Base-by-base conservation (phyloP, 345 rosid species). In the Schrenkiella parvula region DNA sequence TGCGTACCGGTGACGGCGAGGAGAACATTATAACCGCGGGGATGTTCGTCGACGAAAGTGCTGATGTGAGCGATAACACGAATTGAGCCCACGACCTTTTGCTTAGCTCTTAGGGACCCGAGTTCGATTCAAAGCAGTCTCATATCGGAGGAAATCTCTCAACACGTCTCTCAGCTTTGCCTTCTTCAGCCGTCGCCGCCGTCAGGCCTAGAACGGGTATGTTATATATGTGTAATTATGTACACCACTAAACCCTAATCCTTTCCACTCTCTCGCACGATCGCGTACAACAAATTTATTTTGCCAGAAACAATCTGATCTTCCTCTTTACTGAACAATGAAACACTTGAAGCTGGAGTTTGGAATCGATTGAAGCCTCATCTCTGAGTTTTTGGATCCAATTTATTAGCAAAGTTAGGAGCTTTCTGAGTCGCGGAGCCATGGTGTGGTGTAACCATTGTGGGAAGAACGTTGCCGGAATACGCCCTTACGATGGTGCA, bases 361-460 rank as follows among this genome's bases (percentile, higher is more conserved):
- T 39, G 4, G 48, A 64, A 64, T 73, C 19, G 59, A 60, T 50
- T 52, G 26, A 66, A 38, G 54, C 44, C 1, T 43, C n/a, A 3
- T 22, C 7, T 63, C 56, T 54, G 21, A 17, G 34, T 13, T 48
- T 48, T 63, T 48, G 35, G 61, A 46, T 47, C 46, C 34, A 26
- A 57, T 37, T 50, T 31, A 43, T 34, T 1, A 61, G 28, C 21
- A 0, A 76, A 70, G 44, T 28, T 69, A 19, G 64, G 48, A 70
- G 68, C 10, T 62, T 62, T 34, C 26, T 13, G 71, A 5, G 65
- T 19, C 3, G 39, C 14, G 4, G 71, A 63, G 61, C 48, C 54
- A 78, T 78, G 81, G 75, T 56, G 64, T 78, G 75, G 78, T 73
- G 81, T 63, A 68, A 19, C 13, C 62, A 74, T 34, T 78, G 81